Base-by-base conservation (phyloP, 164 flowering plant species). In the Nelumbo lutea region DNA sequence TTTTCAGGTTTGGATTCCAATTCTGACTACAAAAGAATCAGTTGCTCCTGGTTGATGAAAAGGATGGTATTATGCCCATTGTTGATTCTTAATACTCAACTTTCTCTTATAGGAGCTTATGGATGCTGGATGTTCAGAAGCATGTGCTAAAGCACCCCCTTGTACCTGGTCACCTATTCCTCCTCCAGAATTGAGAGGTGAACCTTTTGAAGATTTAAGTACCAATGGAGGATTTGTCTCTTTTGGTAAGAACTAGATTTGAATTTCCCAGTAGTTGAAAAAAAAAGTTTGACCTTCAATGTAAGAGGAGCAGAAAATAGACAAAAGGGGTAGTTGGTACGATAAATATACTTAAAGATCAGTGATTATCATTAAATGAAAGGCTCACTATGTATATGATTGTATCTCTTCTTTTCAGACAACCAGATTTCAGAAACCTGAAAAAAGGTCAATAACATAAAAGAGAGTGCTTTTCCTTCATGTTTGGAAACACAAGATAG, bases 91-190 rank as follows among this genome's bases (percentile, higher is more conserved):
- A 53, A 67, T 44, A 61, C 42, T 45, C 0, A 46, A 9, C 10
- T 51, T 39, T 77, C 61, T 52, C 38, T 9, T 3, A 59, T 68
- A 91, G 97, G 96, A 88, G 85, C 90, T 91, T 53, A 78, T 78
- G 86, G 94, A 86, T 72, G 83, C 82, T 61, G 87, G 86, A 68
- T 82, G 81, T 66, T 81, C 82, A 51, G 57, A 80, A 71, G 73
- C 79, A 61, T 86, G 77, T 83, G 71, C 79, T 10, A 87, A 84
- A 68, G 96, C 82, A 75, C 98, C 96, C 58, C 82, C 78, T 43
- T 90, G 98, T 80, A 73, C 65, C 72, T 93, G 98, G 96, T 87
- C 98, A 62, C 90, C 98, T 3, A 85, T 93, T 75, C 98, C 98
- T 65, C 98, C 96, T 71, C 82, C 85, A 60, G 96, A 89, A 69